Conservation (phyloP, 768 basidiomycete genomes). For the Kwoniella sp. region DNA sequence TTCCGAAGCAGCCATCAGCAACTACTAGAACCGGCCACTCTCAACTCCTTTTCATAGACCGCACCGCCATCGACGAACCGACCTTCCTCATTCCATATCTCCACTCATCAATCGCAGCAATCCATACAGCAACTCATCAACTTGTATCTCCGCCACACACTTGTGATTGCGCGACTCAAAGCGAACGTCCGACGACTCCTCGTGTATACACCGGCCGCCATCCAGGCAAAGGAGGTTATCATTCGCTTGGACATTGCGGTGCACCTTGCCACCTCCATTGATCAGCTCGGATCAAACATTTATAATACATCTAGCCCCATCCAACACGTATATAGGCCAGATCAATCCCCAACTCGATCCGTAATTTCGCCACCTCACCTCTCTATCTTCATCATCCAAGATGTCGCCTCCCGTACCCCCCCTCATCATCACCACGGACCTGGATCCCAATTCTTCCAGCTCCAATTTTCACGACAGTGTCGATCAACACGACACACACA, state of each 20-base stretch:
- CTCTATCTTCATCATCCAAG: not conserved
- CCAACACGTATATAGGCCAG: not conserved
- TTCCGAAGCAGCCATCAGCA: not conserved
- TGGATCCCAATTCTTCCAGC: conserved; percentile 19
- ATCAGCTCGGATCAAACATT: not conserved
- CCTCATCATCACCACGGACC: conserved; percentile 50
- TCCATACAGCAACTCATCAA: not conserved
- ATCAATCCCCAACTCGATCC: not conserved
- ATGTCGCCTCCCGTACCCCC: conserved; percentile 31
- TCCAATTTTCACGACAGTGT: conserved; percentile 13
- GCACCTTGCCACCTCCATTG: not conserved
- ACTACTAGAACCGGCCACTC: not conserved
- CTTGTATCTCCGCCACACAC: not conserved
- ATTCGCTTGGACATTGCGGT: not conserved
- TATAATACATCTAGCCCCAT: not conserved
- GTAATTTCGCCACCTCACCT: not conserved
- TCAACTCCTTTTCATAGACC: not conserved
- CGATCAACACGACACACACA: not conserved
- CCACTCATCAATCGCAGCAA: not conserved
- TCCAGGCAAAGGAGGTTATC: not conserved
- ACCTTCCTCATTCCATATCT: not conserved
- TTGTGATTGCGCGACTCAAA: not conserved
- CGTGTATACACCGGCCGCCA: not conserved
- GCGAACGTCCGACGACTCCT: not conserved
- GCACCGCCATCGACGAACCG: conserved; percentile 2